A percentile compares a stretch with the other conserved stretches of the same genome.
Conservation (phyloP, 805 yeast genomes). For the Starmerella scarabaei region DNA sequence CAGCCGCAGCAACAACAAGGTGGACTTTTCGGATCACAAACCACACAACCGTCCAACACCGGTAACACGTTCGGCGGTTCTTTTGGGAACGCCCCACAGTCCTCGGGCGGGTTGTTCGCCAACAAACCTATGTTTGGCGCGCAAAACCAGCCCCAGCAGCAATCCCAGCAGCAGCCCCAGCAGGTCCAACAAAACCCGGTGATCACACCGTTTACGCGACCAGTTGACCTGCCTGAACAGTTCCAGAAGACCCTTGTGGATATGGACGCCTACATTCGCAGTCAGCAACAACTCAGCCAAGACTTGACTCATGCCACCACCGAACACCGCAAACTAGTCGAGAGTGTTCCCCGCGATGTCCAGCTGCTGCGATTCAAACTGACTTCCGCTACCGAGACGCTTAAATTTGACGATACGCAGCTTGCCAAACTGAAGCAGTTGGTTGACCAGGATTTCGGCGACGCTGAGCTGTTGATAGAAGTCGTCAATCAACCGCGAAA, state of each 20-base stretch:
- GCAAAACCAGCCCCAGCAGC: constrained; percentile 3
- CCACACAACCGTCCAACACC: too few species aligned
- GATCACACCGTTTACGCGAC: constrained; percentile 45
- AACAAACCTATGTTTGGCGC: too few species aligned
- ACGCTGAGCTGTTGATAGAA: constrained; percentile 19
- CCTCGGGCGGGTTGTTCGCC: too few species aligned
- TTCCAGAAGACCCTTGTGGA: constrained; percentile 43
- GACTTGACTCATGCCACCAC: constrained; percentile 36
- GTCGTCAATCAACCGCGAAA: constrained; percentile 22
- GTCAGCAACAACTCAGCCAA: constrained; percentile 41
- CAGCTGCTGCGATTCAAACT: constrained; percentile 39
- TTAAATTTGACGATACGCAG: constrained; percentile 34
- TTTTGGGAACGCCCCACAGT: too few species aligned
- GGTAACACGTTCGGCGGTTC: too few species aligned
- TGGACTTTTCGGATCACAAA: too few species aligned
- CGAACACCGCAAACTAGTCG: constrained; percentile 29
- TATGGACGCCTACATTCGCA: constrained; percentile 41
- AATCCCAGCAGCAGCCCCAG: constrained; percentile 15
- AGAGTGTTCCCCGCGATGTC: constrained; percentile 44
- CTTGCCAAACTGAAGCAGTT: constrained; percentile 23
- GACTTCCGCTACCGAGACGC: constrained; percentile 40
- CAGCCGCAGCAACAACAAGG: too few species aligned
- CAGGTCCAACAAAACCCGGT: constrained; percentile 23
- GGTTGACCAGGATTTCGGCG: constrained; percentile 26
- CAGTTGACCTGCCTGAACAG: constrained; percentile 43